Evolutionary conservation across 208 protist genomes (phyloP), one percentile per base, ranked within the genome.

Genomic region (Herpetomonas tarakana): DNA sequence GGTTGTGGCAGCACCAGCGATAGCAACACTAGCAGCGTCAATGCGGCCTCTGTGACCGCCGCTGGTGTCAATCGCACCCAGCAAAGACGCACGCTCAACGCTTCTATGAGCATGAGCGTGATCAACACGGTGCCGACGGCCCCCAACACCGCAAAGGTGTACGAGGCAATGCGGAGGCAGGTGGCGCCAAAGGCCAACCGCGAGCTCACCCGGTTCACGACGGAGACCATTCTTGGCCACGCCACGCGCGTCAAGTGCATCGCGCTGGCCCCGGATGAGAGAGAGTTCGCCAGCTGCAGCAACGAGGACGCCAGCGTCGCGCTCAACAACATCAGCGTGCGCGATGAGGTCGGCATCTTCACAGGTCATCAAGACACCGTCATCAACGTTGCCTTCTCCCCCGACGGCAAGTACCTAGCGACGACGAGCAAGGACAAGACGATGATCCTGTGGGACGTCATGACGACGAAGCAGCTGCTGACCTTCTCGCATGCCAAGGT

Each of bases 371-470:
- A 77, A 11, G 87, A 94, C 63, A 88, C 78, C 22, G 77, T 96
- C 39, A 93, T 96, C 41, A 83, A 66, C 63, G 77, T 83, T 12
- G 71, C 73, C 44, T 82, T 93, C 67, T 94, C 88, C 2, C 74
- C 78, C n/a, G 87, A 94, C 44, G 87, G 86, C 44, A 94, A 93
- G 65, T 91, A 86, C 56, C 63, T 96, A 2, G 91, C 91, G 24
- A 96, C 91, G 35, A 90, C 85, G 25, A 92, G 83, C 71, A 91
- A 92, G 45, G 91, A 96, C 60, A 74, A 83, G 58, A 86, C 80
- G 14, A 86, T 96, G 71, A 85, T 89, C n/a, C 46, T 96, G 52
- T 96, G 91, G 88, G 91, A 96, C 49, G 86, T 89, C 45, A 76
- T 82, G 56, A 88, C 86, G 19, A 78, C 75, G 18, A 93, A 93